phyloP scores from a whole-genome alignment of 805 yeast species.

The Scheffersomyces ergatensis region DNA sequence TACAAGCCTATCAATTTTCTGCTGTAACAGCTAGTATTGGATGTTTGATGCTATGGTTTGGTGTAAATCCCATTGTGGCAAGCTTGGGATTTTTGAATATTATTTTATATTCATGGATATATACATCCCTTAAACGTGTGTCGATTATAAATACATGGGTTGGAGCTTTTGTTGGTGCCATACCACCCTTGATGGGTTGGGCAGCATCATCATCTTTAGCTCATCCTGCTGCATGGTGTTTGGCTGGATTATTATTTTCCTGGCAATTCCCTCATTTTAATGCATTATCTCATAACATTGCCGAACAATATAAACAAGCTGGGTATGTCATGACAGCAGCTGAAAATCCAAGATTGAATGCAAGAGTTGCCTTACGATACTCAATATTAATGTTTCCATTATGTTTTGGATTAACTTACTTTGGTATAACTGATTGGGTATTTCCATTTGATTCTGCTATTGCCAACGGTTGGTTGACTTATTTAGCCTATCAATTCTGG shows the following conservation, averaged over 20 bases:
- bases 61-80: constrained; percentile 87
- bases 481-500: constrained; percentile 82
- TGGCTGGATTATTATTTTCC: constrained; percentile 85
- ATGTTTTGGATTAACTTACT: constrained; percentile 79
- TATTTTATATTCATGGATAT: constrained; percentile 80
- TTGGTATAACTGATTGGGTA: constrained; percentile 75
- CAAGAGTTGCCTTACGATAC: constrained; percentile 88
- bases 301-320: constrained; percentile 84
- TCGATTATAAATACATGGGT: constrained; percentile 95
- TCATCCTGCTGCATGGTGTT: constrained; percentile 93
- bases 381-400: constrained; percentile 92
- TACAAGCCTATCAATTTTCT: constrained; percentile 81
- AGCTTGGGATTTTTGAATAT: constrained; percentile 78
- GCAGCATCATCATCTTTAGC: constrained; percentile 73
- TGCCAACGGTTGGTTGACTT: constrained; percentile 83
- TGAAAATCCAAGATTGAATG: constrained; percentile 86
- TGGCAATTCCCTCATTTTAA: constrained; percentile 99
- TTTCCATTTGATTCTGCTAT: constrained; percentile 80
- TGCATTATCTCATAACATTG: constrained; percentile 82
- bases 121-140: constrained; percentile 84
- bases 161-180: constrained; percentile 98
- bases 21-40: constrained; percentile 71
- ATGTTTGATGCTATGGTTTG: constrained; percentile 60
- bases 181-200: constrained; percentile 99
- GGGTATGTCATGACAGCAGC: constrained; percentile 98